Conservation (phyloP, 1,284 basidiomycete genomes). For the Lentinus polychrous region DNA sequence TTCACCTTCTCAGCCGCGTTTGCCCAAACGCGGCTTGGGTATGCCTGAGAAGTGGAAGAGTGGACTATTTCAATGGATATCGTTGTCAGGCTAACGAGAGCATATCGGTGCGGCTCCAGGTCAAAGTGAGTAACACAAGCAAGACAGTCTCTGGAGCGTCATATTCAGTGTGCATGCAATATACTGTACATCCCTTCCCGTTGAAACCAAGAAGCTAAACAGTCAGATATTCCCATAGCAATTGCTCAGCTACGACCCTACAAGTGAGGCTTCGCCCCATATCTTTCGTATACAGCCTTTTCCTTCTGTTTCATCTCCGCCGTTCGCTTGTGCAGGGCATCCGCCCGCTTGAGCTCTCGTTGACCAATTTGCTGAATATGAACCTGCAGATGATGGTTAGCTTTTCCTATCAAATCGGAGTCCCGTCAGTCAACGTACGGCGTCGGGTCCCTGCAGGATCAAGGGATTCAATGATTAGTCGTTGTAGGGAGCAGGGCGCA, state of each 20-base stretch:
- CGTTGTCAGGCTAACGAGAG: no score
- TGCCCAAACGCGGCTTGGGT: no score
- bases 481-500: background rate
- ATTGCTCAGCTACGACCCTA: constrained; percentile 21
- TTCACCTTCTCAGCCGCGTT: no score
- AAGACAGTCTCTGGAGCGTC: no score
- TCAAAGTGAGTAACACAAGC: no score
- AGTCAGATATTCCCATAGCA: no score
- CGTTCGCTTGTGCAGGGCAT: constrained; percentile 44
- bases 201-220: background rate
- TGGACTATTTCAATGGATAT: no score
- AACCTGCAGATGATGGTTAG: constrained; percentile 40
- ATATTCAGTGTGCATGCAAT: background rate
- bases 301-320: constrained; percentile 55
- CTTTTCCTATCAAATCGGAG: constrained; percentile 7
- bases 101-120: no score
- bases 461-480: no score
- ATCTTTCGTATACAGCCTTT: constrained; percentile 47
- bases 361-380: constrained; percentile 94
- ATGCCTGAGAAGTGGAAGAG: no score
- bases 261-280: constrained; percentile 51
- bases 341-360: constrained; percentile 71
- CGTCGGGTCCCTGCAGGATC: constrained; percentile 76
- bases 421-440: constrained; percentile 28
- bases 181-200: background rate